These are phyloP conservation scores for Ogataea angusta DNA, from an alignment of 805 yeast genomes.

Conservation along the genomic window DNA sequence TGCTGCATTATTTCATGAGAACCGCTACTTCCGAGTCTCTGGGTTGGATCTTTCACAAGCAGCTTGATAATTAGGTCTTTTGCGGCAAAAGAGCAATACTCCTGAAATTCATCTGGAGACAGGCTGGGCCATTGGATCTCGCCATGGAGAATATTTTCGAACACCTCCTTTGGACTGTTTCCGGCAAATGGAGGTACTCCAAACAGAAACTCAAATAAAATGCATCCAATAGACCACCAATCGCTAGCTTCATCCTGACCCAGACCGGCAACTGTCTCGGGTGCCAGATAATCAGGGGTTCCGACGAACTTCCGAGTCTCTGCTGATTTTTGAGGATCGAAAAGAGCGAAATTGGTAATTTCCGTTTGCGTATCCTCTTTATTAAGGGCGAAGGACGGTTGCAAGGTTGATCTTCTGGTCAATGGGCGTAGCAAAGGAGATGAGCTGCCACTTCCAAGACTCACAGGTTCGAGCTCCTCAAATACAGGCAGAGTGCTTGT, in stretches of 20 bases:
- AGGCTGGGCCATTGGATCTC: slow-evolving; percentile 82
- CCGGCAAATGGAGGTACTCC: slow-evolving; percentile 97
- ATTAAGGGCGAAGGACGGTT: slow-evolving; percentile 49
- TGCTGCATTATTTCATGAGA: slow-evolving; percentile 77
- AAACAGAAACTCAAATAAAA: slow-evolving; percentile 83
- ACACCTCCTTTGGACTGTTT: slow-evolving; percentile 71
- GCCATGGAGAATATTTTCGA: slow-evolving; percentile 72
- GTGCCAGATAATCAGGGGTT: slow-evolving; percentile 96
- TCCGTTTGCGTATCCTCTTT: slow-evolving; percentile 44
- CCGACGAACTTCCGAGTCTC: slow-evolving; percentile 78
- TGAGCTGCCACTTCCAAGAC: slow-evolving; percentile 35
- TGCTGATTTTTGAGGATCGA: slow-evolving; percentile 55
- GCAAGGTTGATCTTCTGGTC: slow-evolving; percentile 49
- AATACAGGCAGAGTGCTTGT: slow-evolving; percentile 11
- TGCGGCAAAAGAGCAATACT: slow-evolving; percentile 61
- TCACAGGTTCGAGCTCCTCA: slow-evolving; percentile 21
- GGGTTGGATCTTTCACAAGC: slow-evolving; percentile 57
- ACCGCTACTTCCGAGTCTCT: slow-evolving; percentile 76
- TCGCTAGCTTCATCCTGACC: slow-evolving; percentile 86
- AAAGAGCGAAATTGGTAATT: slow-evolving; percentile 54
- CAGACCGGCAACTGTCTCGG: slow-evolving; percentile 85
- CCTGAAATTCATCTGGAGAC: slow-evolving; percentile 47
- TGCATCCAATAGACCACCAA: slow-evolving; percentile 99
- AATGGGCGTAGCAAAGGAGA: slow-evolving; percentile 49
- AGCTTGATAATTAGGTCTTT: slow-evolving; percentile 67